Conservation (phyloP, 768 basidiomycete species). For the Candolleomyces aberdarensis region DNA sequence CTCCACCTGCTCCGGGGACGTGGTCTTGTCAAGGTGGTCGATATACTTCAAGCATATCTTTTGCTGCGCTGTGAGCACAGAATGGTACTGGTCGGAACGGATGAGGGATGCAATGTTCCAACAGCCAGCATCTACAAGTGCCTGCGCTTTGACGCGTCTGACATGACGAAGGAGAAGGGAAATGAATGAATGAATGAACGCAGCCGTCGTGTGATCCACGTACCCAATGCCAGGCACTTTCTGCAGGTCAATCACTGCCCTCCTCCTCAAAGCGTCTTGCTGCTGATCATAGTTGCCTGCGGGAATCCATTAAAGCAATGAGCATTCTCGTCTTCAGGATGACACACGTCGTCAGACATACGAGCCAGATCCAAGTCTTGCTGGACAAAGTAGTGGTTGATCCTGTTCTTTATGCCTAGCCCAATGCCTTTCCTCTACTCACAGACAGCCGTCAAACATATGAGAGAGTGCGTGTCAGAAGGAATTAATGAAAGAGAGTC, state of each 20-base stretch:
- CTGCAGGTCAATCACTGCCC: slow-evolving; percentile 30
- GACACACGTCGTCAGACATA: slow-evolving; percentile 18
- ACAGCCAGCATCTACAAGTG: slow-evolving; percentile 53
- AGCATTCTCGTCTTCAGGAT: background rate
- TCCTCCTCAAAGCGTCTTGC: slow-evolving; percentile 23
- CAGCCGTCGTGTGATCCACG: slow-evolving; percentile 3
- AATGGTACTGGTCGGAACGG: slow-evolving; percentile 31
- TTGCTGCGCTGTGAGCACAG: slow-evolving; percentile 36
- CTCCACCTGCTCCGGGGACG: background rate
- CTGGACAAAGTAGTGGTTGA: slow-evolving; percentile 36
- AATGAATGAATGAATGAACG: background rate
- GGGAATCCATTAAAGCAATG: background rate
- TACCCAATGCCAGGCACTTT: slow-evolving; percentile 50
- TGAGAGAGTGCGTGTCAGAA: no score
- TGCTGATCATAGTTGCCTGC: slow-evolving; percentile 16
- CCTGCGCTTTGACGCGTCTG: slow-evolving; percentile 34
- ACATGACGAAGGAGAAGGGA: slow-evolving; percentile 1
- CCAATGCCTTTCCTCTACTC: slow-evolving; percentile 34
- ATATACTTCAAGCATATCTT: slow-evolving; percentile 38
- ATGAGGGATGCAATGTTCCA: slow-evolving; percentile 37
- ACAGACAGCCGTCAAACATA: no score
- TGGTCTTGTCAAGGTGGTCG: slow-evolving; percentile 29
- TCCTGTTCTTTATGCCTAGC: slow-evolving; percentile 41
- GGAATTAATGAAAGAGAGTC: background rate
- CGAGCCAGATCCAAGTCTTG: slow-evolving; percentile 27